A percentile compares a stretch with the other conserved stretches of the same genome.
phyloP scores from a whole-genome alignment of 2,329 filamentous ascomycete species.

The Fusarium sp. region DNA sequence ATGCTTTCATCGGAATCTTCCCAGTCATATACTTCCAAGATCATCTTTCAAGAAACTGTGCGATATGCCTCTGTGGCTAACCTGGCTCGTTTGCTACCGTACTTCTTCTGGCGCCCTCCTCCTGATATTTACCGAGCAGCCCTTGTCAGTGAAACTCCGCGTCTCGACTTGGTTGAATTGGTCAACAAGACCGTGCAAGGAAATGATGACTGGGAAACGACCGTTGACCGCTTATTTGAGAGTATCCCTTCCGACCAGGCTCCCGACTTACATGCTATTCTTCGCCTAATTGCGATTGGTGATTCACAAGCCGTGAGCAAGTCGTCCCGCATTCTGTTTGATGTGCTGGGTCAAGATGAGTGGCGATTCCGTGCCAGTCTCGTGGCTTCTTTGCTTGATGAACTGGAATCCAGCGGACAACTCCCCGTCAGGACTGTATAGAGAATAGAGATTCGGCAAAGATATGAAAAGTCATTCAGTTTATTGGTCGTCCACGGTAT shows the following conservation, averaged over 20 bases:
- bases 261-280: conserved; percentile 39
- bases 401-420: conserved; percentile 26
- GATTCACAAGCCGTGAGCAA: conserved; percentile 42
- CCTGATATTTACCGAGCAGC: conserved; percentile 40
- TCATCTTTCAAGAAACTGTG: conserved; percentile 32
- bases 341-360: conserved; percentile 48
- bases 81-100: conserved; percentile 45
- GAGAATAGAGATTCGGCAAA: background rate
- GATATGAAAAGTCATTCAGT: background rate
- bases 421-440: conserved; percentile 21
- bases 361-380: conserved; percentile 42
- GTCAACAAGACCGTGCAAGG: conserved; percentile 38
- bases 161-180: conserved; percentile 29
- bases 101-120: conserved; percentile 51
- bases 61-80: conserved; percentile 35
- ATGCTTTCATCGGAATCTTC: conserved; percentile 24
- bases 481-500: background rate
- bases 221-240: conserved; percentile 27
- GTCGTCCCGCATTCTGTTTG: conserved; percentile 44
- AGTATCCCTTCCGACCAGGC: conserved; percentile 21
- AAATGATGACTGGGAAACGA: conserved; percentile 12
- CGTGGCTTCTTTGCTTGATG: conserved; percentile 33
- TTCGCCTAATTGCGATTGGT: conserved; percentile 46
- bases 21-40: conserved; percentile 34
- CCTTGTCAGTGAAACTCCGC: conserved; percentile 26